A percentile compares a stretch with the other conserved stretches of the same genome.
phyloP scores from a whole-genome alignment of 1,139 yeast species.

The Pichia inconspicua region DNA sequence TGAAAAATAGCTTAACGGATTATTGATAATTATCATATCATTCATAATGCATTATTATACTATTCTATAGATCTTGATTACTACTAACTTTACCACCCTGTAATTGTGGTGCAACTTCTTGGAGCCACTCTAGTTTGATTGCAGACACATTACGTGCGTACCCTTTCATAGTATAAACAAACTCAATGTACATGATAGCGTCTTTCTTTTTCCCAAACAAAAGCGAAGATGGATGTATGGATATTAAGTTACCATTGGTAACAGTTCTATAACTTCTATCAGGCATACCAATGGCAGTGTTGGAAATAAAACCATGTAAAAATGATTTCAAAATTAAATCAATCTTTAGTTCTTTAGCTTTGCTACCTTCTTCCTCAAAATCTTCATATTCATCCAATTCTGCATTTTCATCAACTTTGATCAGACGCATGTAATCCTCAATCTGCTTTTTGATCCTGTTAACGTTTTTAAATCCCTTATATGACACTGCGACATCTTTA shows the following conservation, averaged over 20 bases:
- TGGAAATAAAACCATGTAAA: conserved; percentile 70
- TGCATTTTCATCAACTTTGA: conserved; percentile 18
- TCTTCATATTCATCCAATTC: conserved; percentile 26
- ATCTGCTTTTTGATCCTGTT: conserved; percentile 69
- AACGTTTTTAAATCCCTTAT: conserved; percentile 76
- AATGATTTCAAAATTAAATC: conserved; percentile 66
- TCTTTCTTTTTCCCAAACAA: conserved; percentile 76
- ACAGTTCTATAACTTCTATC: conserved; percentile 89
- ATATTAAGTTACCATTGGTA: conserved; percentile 67
- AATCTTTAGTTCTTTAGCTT: conserved; percentile 38
- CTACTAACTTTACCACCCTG: conserved; percentile 33
- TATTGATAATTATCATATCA: background rate
- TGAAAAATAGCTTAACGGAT: conserved; percentile 9
- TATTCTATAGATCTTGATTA: background rate
- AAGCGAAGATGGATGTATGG: conserved; percentile 88
- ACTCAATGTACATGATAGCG: conserved; percentile 90
- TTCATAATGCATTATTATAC: background rate
- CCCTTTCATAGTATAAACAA: conserved; percentile 86
- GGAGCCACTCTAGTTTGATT: conserved; percentile 81
- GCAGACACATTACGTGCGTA: conserved; percentile 85
- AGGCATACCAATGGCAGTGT: conserved; percentile 92
- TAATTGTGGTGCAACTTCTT: conserved; percentile 70
- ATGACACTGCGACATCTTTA: conserved; percentile 62
- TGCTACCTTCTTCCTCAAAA: conserved; percentile 6
- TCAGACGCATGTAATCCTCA: conserved; percentile 54